Evolutionary conservation across 2,329 filamentous ascomycete genomes (phyloP).

Genomic region (Stromatinia cepivora): DNA sequence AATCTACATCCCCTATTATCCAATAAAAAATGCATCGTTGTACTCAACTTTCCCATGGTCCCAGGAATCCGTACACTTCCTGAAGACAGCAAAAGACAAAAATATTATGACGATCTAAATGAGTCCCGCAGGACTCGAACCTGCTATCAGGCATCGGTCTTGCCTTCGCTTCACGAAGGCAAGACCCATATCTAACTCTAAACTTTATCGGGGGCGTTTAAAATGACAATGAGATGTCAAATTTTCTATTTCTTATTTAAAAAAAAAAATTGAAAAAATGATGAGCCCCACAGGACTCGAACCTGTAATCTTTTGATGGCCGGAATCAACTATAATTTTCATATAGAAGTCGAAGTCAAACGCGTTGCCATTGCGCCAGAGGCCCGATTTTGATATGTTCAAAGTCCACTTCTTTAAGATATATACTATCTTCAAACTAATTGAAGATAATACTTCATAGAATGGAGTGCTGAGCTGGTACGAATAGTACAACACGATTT

Average conservation of each 20-base stretch:
- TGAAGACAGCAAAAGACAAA: too few relatives aligned
- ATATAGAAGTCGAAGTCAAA: conserved; percentile 21
- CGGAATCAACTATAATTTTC: neutral
- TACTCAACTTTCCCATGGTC: neutral
- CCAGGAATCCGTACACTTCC: neutral
- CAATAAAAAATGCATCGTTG: neutral
- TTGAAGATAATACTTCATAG: neutral
- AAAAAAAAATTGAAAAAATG: accelerated
- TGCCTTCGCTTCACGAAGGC: too few relatives aligned
- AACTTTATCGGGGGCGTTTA: too few relatives aligned
- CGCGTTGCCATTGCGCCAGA: conserved; percentile 21
- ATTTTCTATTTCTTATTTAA: too few relatives aligned
- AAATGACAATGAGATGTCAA: neutral
- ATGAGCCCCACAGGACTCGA: conserved; percentile 9
- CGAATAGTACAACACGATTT: neutral
- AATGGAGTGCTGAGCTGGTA: neutral
- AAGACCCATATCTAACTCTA: too few relatives aligned
- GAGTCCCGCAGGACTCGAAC: conserved; percentile 14
- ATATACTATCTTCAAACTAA: neutral
- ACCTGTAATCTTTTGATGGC: conserved; percentile 20
- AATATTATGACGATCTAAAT: too few relatives aligned
- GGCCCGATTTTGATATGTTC: neutral
- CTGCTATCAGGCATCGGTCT: too few relatives aligned
- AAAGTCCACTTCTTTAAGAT: accelerated
- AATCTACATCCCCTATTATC: neutral